Evolutionary conservation across 73 alveolate species (phyloP).

Genomic region (Uronychia binucleata): DNA sequence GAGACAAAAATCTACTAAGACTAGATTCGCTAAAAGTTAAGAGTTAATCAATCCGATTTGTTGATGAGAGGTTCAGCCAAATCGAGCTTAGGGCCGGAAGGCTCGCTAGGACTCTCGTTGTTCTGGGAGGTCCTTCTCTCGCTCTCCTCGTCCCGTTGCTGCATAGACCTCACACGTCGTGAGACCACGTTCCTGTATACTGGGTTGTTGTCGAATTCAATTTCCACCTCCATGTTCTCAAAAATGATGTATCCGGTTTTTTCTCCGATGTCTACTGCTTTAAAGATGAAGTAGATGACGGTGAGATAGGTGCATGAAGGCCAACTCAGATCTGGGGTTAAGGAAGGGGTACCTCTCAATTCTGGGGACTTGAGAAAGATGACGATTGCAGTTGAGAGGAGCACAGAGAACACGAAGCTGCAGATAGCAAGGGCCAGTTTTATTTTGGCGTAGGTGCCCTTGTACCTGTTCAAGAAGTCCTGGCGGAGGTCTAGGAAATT

Average conservation of each 20-base stretch:
- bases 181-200: neutral
- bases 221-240: neutral
- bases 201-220: neutral
- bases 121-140: neutral
- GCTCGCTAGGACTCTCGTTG: no score
- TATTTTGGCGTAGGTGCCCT: neutral
- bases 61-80: no score
- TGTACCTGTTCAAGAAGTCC: neutral
- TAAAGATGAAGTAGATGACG: neutral
- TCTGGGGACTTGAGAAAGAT: neutral
- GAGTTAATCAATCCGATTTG: no score
- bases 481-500: neutral
- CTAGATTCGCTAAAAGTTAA: no score
- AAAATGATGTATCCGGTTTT: neutral
- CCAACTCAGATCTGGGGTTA: neutral
- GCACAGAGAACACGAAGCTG: neutral
- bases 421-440: neutral
- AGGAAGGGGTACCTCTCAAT: neutral
- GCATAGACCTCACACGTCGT: neutral
- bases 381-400: neutral
- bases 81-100: no score
- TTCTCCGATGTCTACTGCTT: neutral
- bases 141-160: no score
- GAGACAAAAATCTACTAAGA: no score
- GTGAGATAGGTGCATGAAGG: neutral